These are phyloP conservation scores for Pestalotiopsis sp. DNA, from an alignment of 2,329 filamentous ascomycete genomes.

Conservation along the genomic window DNA sequence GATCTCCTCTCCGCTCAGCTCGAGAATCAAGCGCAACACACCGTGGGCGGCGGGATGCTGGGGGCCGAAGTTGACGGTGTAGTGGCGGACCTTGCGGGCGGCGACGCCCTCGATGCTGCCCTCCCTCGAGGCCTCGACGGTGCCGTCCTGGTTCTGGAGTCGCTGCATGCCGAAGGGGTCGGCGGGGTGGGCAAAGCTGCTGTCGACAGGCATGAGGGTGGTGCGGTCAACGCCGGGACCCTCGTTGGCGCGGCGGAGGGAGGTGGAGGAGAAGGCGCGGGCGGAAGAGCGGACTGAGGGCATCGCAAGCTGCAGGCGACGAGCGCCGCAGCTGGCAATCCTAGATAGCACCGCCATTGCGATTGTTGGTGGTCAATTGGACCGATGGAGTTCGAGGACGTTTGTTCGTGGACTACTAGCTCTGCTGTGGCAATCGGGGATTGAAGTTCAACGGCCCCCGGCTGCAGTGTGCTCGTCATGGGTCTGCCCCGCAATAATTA, in stretches of 20 bases:
- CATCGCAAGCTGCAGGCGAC: conserved; percentile 53
- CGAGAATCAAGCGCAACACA: conserved; percentile 94
- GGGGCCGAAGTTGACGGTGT: conserved; percentile 99
- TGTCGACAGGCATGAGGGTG: conserved; percentile 66
- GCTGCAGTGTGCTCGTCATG: conserved; percentile 14
- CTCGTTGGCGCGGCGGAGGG: conserved; percentile 64
- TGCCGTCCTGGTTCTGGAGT: conserved; percentile 42
- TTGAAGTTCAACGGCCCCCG: conserved; percentile 10
- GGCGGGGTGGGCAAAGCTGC: conserved; percentile 58
- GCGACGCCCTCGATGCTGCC: conserved; percentile 46
- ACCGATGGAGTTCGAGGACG: conserved; percentile 12
- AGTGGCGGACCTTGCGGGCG: conserved; percentile 88
- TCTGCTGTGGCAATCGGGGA: conserved; percentile 14
- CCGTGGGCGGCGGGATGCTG: conserved; percentile 99
- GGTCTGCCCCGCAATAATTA: conserved; percentile 12
- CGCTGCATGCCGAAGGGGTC: conserved; percentile 51
- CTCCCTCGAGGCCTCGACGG: conserved; percentile 49
- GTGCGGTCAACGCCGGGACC: conserved; percentile 56
- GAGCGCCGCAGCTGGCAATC: conserved; percentile 71
- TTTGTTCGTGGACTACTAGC: background rate
- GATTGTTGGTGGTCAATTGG: conserved; percentile 32
- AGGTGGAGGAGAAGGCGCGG: conserved; percentile 67
- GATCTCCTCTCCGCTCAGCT: conserved; percentile 97
- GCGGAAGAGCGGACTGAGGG: conserved; percentile 28
- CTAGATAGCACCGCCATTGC: conserved; percentile 74